Conservation (phyloP, 306 rosid genomes). For the Hylodesmum podocarpum region DNA sequence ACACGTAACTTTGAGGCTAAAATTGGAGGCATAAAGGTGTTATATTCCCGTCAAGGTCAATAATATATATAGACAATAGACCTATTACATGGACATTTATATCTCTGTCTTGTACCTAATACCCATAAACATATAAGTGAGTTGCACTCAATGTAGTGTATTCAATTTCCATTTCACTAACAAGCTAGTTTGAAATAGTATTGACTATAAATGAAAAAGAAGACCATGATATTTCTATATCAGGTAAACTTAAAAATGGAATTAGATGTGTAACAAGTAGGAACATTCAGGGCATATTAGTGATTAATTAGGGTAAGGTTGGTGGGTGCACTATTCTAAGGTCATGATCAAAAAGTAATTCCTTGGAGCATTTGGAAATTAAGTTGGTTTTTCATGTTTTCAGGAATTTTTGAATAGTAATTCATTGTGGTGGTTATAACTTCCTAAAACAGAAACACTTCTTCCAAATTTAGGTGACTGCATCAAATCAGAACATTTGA, state of each 20-base stretch:
- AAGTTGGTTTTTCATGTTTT: constrained; percentile 55
- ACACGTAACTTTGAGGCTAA: constrained; percentile 2
- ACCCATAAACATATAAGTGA: constrained; percentile 51
- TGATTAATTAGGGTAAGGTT: constrained; percentile 29
- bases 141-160: constrained; percentile 65
- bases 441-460: constrained; percentile 45
- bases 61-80: constrained; percentile 22
- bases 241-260: constrained; percentile 4
- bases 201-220: constrained; percentile 25
- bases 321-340: constrained; percentile 48
- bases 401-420: constrained; percentile 47
- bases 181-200: constrained; percentile 25
- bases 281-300: constrained; percentile 17
- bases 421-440: constrained; percentile 55
- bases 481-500: constrained; percentile 37
- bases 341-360: constrained; percentile 28
- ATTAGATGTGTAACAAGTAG: not conserved
- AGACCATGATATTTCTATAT: constrained; percentile 21
- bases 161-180: constrained; percentile 24
- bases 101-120: constrained; percentile 75
- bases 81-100: constrained; percentile 42
- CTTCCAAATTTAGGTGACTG: constrained; percentile 41
- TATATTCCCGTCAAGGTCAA: constrained; percentile 51
- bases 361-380: constrained; percentile 45
- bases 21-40: constrained; percentile 37